Evolutionary conservation across 1,284 basidiomycete genomes (phyloP), one percentile per base, ranked within the genome.

Genomic region (Ceratobasidium sp.): DNA sequence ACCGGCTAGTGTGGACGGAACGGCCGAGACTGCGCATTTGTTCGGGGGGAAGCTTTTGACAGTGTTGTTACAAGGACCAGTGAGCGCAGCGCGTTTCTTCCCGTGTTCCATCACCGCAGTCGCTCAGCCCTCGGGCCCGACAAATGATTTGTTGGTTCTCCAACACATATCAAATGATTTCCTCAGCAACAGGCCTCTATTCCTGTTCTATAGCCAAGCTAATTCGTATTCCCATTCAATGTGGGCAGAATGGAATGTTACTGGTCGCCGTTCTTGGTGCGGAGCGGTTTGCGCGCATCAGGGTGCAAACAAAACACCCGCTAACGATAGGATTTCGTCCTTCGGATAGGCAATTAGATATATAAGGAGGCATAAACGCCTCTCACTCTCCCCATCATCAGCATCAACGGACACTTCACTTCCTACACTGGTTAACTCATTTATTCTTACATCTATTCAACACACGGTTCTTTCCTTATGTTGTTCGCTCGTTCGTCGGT

Each of bases 11-110:
- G n/a, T n/a, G n/a, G n/a, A n/a, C n/a, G n/a, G n/a, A n/a, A n/a
- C n/a, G n/a, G n/a, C n/a, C n/a, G n/a, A n/a, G n/a, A n/a, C n/a
- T n/a, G n/a, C n/a, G n/a, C n/a, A n/a, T n/a, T 17, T 40, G 38
- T 17, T 40, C 8, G 38, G 38, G 38, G 38, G 38, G 38, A 40
- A 40, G n/a, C n/a, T n/a, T n/a, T n/a, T n/a, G n/a, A n/a, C n/a
- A n/a, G n/a, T n/a, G n/a, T n/a, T n/a, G n/a, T n/a, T n/a, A n/a
- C n/a, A n/a, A n/a, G n/a, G n/a, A n/a, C n/a, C 17, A 17, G 17
- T 40, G 38, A 27, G 34, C 58, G 45, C 58, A 50, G 45, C 58
- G 38, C 58, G 47, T 62, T 62, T 25, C 47, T 62, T 62, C 58
- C 47, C 22, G 32, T 6, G n/a, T 50, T 43, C 47, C 47, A 32